Conservation (phyloP, 2,329 filamentous ascomycete genomes). For the Didymella keratinophila region DNA sequence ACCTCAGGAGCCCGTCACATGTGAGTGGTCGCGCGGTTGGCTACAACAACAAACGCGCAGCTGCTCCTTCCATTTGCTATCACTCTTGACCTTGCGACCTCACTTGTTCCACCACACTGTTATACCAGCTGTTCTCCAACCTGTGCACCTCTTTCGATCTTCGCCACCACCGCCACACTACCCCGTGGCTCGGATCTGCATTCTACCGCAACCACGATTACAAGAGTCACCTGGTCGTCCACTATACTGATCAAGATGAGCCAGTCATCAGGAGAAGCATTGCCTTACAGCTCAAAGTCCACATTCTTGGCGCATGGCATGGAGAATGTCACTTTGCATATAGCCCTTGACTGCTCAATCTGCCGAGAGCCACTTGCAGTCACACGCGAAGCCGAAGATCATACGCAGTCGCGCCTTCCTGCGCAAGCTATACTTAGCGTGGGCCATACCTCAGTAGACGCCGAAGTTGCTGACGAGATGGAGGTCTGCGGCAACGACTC, state of each 20-base stretch:
- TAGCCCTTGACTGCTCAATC: neutral
- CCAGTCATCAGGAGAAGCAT: neutral
- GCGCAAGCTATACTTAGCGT: neutral
- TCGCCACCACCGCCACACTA: neutral
- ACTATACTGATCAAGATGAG: neutral
- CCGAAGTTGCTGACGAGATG: too few species aligned
- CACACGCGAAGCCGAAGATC: neutral
- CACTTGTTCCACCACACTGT: neutral
- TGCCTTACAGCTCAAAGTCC: neutral
- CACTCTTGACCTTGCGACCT: neutral
- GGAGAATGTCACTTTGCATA: neutral
- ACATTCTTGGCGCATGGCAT: too few species aligned
- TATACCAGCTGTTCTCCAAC: neutral
- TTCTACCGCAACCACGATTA: too few species aligned
- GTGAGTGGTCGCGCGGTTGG: neutral
- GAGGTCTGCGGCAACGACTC: neutral
- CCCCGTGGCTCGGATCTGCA: neutral
- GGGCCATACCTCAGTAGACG: neutral
- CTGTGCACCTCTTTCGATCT: neutral
- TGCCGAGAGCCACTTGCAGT: slow-evolving; percentile 1
- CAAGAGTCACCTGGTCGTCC: too few species aligned
- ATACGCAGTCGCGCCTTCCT: too few species aligned
- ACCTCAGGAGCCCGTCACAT: neutral
- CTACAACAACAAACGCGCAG: slow-evolving; percentile 1
- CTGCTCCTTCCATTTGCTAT: neutral